Conservation (phyloP, 306 rosid genomes). For the Gillenia trifoliata region DNA sequence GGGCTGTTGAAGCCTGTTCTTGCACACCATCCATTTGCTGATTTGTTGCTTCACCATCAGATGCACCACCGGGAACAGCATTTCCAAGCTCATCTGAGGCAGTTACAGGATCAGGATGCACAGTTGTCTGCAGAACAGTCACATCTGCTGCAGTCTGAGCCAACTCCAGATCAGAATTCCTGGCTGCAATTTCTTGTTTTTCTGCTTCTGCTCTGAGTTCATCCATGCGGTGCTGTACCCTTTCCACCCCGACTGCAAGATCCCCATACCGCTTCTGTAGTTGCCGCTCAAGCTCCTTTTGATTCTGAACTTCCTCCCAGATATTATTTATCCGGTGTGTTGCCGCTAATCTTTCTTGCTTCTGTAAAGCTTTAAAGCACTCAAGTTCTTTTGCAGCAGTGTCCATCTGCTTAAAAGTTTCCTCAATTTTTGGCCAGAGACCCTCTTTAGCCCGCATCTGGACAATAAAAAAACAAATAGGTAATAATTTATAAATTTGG, state of each 20-base stretch:
- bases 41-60: constrained; percentile 27
- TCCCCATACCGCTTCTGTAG: constrained; percentile 69
- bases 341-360: constrained; percentile 81
- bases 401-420: constrained; percentile 80
- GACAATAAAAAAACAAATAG: constrained; percentile 10
- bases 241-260: constrained; percentile 51
- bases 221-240: constrained; percentile 42
- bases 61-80: constrained; percentile 13
- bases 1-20: constrained; percentile 20
- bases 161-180: constrained; percentile 32
- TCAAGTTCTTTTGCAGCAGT: constrained; percentile 85
- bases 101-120: constrained; percentile 13
- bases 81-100: constrained; percentile 34
- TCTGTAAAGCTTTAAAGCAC: constrained; percentile 78
- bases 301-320: constrained; percentile 76
- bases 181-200: constrained; percentile 43
- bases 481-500: background rate
- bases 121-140: constrained; percentile 23
- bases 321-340: constrained; percentile 65
- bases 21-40: constrained; percentile 25
- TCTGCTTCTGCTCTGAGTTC: constrained; percentile 41
- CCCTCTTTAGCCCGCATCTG: constrained; percentile 67
- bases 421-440: constrained; percentile 86
- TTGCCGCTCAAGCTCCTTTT: constrained; percentile 76
- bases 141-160: constrained; percentile 34